phyloP scores from a whole-genome alignment of 192 early-diverging fungal genomes.

The Paraglomus occultum region DNA sequence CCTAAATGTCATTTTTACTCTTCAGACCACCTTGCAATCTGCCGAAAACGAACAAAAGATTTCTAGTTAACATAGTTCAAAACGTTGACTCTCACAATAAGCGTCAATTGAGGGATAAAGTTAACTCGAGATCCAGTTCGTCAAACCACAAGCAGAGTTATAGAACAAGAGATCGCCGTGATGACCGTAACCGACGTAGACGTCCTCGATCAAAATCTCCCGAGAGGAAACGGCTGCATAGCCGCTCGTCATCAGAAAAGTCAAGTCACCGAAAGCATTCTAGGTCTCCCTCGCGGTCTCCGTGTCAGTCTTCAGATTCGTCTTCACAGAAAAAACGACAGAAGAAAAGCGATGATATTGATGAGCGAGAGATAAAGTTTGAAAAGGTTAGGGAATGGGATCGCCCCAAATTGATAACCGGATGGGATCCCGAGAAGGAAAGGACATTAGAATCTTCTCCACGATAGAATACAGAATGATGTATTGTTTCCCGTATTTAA shows the following conservation, averaged over 20 bases:
- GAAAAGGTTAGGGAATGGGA: slow-evolving; percentile 4
- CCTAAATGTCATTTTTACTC: slow-evolving; percentile 11
- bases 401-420: slow-evolving; percentile 1
- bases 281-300: neutral
- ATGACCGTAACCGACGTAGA: neutral
- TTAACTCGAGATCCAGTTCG: slow-evolving; percentile 8
- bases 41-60: slow-evolving; percentile 57
- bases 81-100: slow-evolving; percentile 56
- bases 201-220: slow-evolving; percentile 14
- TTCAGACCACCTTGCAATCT: slow-evolving; percentile 40
- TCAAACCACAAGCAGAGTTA: slow-evolving; percentile 22
- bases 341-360: neutral
- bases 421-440: neutral
- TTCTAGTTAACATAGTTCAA: slow-evolving; percentile 54
- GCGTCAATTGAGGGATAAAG: slow-evolving; percentile 37
- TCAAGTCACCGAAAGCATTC: neutral
- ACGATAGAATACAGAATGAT: too few species aligned
- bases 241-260: neutral
- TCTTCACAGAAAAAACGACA: neutral
- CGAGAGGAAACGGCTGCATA: neutral
- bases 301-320: neutral
- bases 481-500: too few species aligned
- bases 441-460: too few species aligned
- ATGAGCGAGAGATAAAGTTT: too few species aligned
- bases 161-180: slow-evolving; percentile 3